These are phyloP conservation scores for Dothistroma pini DNA, from an alignment of 2,329 filamentous ascomycete genomes.

Conservation along the genomic window DNA sequence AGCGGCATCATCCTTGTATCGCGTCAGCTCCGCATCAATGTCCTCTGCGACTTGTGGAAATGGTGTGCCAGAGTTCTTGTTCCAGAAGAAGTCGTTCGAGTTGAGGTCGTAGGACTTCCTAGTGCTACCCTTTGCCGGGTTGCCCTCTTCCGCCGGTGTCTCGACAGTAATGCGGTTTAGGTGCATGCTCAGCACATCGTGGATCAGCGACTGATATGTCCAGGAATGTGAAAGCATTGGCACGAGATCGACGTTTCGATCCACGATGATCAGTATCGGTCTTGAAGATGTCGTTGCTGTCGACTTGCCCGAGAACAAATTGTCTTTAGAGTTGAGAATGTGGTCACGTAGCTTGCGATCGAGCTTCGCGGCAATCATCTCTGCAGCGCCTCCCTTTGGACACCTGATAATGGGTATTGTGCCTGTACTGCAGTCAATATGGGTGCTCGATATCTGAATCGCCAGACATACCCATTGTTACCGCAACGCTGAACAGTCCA, in stretches of 20 bases:
- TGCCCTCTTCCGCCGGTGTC: slow-evolving; percentile 71
- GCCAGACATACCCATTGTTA: slow-evolving; percentile 79
- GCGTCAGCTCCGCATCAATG: slow-evolving; percentile 86
- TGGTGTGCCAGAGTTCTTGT: slow-evolving; percentile 81
- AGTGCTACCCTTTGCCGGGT: slow-evolving; percentile 68
- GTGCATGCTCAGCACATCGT: slow-evolving; percentile 72
- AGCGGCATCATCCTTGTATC: slow-evolving; percentile 92
- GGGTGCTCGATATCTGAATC: not conserved
- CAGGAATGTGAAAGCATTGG: slow-evolving; percentile 99
- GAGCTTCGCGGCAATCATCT: slow-evolving; percentile 89
- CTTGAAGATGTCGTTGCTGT: slow-evolving; percentile 66
- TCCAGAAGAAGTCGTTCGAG: slow-evolving; percentile 93
- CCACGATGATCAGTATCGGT: slow-evolving; percentile 87
- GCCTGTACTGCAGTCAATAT: slow-evolving; percentile 49
- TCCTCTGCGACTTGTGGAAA: slow-evolving; percentile 97
- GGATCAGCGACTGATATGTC: slow-evolving; percentile 83
- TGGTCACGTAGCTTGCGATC: slow-evolving; percentile 96
- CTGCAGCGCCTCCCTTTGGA: slow-evolving; percentile 86
- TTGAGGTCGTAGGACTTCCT: slow-evolving; percentile 90
- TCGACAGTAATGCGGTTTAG: slow-evolving; percentile 95
- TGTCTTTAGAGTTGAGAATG: slow-evolving; percentile 95
- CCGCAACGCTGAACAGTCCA: slow-evolving; percentile 94
- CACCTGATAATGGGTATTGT: slow-evolving; percentile 94
- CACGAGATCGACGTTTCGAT: slow-evolving; percentile 91
- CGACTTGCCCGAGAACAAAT: slow-evolving; percentile 73